Percentiles rank a stretch among this genome's conserved stretches.
Evolutionary conservation across 2,329 filamentous ascomycete genomes (phyloP).

Genomic region (Penicillium digitatum): DNA sequence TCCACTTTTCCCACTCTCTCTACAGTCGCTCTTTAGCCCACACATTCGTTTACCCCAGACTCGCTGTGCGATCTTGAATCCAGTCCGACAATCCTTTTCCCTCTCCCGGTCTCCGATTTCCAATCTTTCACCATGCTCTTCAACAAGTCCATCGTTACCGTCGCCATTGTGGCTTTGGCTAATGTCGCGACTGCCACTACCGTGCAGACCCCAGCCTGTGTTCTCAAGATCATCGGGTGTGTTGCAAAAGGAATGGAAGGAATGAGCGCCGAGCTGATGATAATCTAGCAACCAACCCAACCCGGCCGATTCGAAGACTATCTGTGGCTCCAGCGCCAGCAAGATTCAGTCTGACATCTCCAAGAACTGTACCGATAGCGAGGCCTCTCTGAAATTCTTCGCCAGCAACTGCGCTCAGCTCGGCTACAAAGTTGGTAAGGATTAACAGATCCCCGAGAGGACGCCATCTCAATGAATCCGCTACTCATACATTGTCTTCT

Average conservation of each 20-base stretch:
- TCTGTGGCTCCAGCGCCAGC: slow-evolving; percentile 38
- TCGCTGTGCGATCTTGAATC: slow-evolving; percentile 21
- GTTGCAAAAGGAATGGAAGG: slow-evolving; percentile 16
- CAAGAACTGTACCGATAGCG: slow-evolving; percentile 33
- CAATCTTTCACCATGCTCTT: slow-evolving; percentile 41
- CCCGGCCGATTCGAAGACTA: slow-evolving; percentile 37
- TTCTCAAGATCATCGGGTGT: slow-evolving; percentile 51
- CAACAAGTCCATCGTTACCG: slow-evolving; percentile 41
- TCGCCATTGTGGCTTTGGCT: slow-evolving; percentile 46
- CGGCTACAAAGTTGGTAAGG: slow-evolving; percentile 43
- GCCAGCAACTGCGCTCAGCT: slow-evolving; percentile 37
- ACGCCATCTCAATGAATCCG: neutral
- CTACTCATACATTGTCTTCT: slow-evolving; percentile 8
- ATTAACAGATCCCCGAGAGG: neutral
- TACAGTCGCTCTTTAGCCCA: slow-evolving; percentile 24
- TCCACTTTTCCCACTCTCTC: slow-evolving; percentile 15
- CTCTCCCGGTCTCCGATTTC: neutral
- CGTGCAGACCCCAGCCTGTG: slow-evolving; percentile 49
- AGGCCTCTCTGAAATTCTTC: slow-evolving; percentile 40
- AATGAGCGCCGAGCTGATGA: slow-evolving; percentile 19
- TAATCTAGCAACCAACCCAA: slow-evolving; percentile 31
- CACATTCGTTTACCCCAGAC: slow-evolving; percentile 15
- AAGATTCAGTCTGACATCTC: slow-evolving; percentile 38
- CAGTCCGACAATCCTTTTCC: slow-evolving; percentile 4
- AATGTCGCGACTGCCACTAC: slow-evolving; percentile 37